Evolutionary conservation across 2,329 filamentous ascomycete species (phyloP).

Genomic region (Elsinoe arachidis): DNA sequence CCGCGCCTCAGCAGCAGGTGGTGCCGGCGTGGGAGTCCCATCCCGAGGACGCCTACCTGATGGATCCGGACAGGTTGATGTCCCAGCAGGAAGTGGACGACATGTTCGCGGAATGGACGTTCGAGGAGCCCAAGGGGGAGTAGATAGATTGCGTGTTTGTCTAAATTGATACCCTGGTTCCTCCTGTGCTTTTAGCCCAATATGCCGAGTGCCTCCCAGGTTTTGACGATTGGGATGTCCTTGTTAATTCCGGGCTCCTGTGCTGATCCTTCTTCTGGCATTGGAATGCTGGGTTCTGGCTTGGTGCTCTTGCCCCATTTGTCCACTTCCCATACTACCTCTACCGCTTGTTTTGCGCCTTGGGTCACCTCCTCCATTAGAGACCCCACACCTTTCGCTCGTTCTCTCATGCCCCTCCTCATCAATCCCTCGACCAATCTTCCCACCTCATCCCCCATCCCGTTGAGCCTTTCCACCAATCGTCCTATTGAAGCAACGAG

Average conservation of each 20-base stretch:
- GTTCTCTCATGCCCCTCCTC: conserved; percentile 76
- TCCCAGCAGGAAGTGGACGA: too few species aligned
- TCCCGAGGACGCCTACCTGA: too few species aligned
- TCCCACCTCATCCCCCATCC: conserved; percentile 61
- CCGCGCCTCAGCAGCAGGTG: too few species aligned
- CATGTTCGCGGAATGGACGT: too few species aligned
- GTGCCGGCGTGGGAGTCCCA: too few species aligned
- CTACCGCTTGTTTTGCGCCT: conserved; percentile 56
- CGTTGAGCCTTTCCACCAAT: conserved; percentile 73
- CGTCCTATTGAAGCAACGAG: conserved; percentile 78
- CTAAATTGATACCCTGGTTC: too few species aligned
- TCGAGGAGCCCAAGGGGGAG: too few species aligned
- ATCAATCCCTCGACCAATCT: conserved; percentile 68
- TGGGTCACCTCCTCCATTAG: conserved; percentile 66
- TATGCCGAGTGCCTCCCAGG: conserved; percentile 32
- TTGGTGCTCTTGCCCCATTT: conserved; percentile 12
- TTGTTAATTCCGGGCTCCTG: conserved; percentile 19
- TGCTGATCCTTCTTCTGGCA: too few species aligned
- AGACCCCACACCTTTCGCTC: conserved; percentile 67
- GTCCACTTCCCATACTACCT: conserved; percentile 56
- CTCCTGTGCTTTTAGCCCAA: background rate
- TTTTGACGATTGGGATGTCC: conserved; percentile 46
- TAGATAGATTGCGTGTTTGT: too few species aligned
- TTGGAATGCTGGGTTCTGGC: conserved; percentile 15
- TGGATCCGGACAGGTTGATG: too few species aligned